These are phyloP conservation scores for Schizothecium vesticola DNA, from an alignment of 495 filamentous ascomycete genomes.

Conservation along the genomic window DNA sequence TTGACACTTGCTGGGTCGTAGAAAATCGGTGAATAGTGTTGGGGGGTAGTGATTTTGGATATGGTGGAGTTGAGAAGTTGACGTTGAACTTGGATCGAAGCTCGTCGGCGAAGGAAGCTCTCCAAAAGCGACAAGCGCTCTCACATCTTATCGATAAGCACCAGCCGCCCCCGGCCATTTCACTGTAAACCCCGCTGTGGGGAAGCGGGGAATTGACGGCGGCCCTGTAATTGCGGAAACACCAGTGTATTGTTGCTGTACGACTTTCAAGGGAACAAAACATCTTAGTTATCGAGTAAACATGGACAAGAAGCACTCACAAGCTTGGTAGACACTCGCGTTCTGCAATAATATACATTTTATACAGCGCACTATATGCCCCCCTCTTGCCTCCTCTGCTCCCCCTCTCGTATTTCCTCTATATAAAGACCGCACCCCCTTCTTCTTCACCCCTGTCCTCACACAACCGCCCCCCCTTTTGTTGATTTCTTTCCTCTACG, in stretches of 20 bases:
- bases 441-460: neutral
- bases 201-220: neutral
- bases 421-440: too few relatives aligned
- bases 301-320: neutral
- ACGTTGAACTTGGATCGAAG: neutral
- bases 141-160: neutral
- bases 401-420: neutral
- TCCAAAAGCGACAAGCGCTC: neutral
- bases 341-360: neutral
- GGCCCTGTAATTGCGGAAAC: neutral
- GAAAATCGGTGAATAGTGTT: neutral
- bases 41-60: neutral
- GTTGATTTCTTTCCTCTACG: conserved; percentile 24
- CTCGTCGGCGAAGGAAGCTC: neutral
- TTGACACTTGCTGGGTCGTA: neutral
- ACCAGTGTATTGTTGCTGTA: neutral
- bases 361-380: neutral
- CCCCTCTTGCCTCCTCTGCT: neutral
- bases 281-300: neutral
- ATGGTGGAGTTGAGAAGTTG: neutral
- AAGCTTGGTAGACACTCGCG: neutral
- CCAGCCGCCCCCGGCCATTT: neutral
- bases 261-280: neutral
- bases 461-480: neutral
- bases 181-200: neutral